phyloP scores from a whole-genome alignment of 495 filamentous ascomycete genomes.

The Geoglossum glabrum region DNA sequence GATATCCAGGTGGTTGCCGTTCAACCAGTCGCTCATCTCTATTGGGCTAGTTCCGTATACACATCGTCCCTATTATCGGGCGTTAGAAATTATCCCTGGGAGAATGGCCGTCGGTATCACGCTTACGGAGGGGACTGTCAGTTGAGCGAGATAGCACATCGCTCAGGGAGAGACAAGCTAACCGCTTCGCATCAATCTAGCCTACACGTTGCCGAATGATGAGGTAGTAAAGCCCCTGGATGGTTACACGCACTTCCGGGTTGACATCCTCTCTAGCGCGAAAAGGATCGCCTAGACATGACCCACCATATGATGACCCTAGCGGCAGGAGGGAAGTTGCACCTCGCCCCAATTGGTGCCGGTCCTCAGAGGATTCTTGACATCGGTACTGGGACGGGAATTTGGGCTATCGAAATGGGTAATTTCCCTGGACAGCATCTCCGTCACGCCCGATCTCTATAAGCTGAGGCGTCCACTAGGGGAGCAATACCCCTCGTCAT shows the following conservation, averaged over 20 bases:
- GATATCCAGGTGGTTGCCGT: not conserved
- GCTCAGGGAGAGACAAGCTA: conserved; percentile 28
- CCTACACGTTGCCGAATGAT: conserved; percentile 4
- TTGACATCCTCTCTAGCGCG: conserved; percentile 10
- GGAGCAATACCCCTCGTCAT: conserved; percentile 2
- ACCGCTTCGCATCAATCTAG: not conserved
- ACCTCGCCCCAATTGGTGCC: conserved; percentile 34
- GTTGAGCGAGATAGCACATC: not conserved
- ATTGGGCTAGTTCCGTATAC: not conserved
- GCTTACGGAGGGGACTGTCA: not conserved
- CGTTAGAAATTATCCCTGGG: not conserved
- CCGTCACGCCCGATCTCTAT: not conserved
- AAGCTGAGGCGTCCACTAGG: not conserved
- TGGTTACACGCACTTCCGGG: no score
- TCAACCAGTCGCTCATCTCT: not conserved
- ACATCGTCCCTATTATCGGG: conserved; percentile 4
- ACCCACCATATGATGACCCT: conserved; percentile 24
- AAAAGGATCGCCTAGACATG: conserved; percentile 55
- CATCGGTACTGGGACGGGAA: conserved; percentile 36
- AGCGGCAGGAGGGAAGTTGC: conserved; percentile 22
- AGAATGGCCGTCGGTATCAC: conserved; percentile 6
- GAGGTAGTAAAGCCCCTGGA: no score
- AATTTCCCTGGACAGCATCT: not conserved
- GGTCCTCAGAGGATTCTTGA: conserved; percentile 42
- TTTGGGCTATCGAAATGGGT: conserved; percentile 8